A percentile compares a stretch with the other conserved stretches of the same genome.
phyloP scores from a whole-genome alignment of 768 basidiomycete species.

The Leccinum variicolor region DNA sequence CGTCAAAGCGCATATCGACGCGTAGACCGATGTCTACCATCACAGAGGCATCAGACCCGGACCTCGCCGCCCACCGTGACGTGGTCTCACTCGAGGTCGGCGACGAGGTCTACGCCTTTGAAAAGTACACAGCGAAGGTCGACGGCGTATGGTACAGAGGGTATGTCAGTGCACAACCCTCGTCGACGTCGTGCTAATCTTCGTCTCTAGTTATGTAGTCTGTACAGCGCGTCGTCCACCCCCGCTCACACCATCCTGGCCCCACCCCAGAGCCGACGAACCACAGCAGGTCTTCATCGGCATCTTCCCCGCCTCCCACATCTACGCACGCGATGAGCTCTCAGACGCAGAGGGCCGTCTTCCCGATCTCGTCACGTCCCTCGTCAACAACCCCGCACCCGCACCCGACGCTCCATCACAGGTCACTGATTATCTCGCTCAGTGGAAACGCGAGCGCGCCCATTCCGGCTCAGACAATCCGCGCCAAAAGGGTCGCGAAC shows the following conservation, averaged over 20 bases:
- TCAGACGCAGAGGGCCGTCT: slow-evolving; percentile 86
- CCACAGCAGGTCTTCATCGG: slow-evolving; percentile 89
- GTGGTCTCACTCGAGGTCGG: slow-evolving; percentile 90
- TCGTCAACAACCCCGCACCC: slow-evolving; percentile 37
- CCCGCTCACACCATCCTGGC: slow-evolving; percentile 55
- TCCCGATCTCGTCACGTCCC: slow-evolving; percentile 64
- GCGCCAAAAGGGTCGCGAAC: slow-evolving; percentile 48
- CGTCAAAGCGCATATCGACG: slow-evolving; percentile 58
- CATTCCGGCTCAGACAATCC: slow-evolving; percentile 27
- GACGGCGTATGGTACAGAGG: slow-evolving; percentile 92
- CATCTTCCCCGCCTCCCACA: slow-evolving; percentile 89
- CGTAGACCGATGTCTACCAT: slow-evolving; percentile 40
- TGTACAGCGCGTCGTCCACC: slow-evolving; percentile 71
- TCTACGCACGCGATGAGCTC: slow-evolving; percentile 81
- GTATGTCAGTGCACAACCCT: slow-evolving; percentile 45
- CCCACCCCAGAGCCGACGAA: slow-evolving; percentile 71
- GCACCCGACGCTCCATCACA: slow-evolving; percentile 34
- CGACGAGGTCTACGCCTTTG: slow-evolving; percentile 96
- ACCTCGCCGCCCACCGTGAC: slow-evolving; percentile 63
- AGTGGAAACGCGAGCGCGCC: slow-evolving; percentile 39
- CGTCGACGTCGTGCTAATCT: background rate
- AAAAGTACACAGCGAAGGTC: slow-evolving; percentile 77
- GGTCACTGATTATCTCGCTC: slow-evolving; percentile 44
- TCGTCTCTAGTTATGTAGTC: slow-evolving; percentile 68
- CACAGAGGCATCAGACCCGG: slow-evolving; percentile 52